Conservation (phyloP, 2,329 filamentous ascomycete species). For the Diaporthe vaccinii region DNA sequence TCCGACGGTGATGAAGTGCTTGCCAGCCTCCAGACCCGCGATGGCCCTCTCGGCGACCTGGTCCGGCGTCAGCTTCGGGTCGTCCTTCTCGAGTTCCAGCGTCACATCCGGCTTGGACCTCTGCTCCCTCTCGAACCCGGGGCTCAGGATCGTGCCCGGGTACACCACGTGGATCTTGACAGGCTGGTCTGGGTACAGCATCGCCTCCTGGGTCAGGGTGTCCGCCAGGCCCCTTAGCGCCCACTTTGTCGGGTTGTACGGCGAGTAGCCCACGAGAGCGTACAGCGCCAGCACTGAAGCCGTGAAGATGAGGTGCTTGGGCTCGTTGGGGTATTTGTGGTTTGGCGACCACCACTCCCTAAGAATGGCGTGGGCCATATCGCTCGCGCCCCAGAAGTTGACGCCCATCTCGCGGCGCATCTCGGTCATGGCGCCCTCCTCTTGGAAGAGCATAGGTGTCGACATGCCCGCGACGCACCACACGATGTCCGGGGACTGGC, state of each 20-base stretch:
- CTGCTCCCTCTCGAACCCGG: slow-evolving; percentile 83
- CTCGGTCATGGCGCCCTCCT: slow-evolving; percentile 78
- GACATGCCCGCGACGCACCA: slow-evolving; percentile 90
- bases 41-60: slow-evolving; percentile 81
- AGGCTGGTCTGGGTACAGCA: slow-evolving; percentile 80
- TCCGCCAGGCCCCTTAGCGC: slow-evolving; percentile 89
- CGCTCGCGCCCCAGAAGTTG: slow-evolving; percentile 89
- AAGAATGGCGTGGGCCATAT: slow-evolving; percentile 86
- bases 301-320: slow-evolving; percentile 90
- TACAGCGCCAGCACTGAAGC: slow-evolving; percentile 82
- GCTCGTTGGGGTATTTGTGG: slow-evolving; percentile 55
- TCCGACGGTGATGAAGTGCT: slow-evolving; percentile 84
- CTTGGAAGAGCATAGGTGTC: slow-evolving; percentile 81
- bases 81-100: slow-evolving; percentile 82
- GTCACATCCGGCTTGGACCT: slow-evolving; percentile 85
- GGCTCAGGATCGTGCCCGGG: slow-evolving; percentile 85
- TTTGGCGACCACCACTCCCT: slow-evolving; percentile 77
- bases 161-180: slow-evolving; percentile 86
- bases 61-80: slow-evolving; percentile 83
- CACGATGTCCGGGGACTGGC: slow-evolving; percentile 81
- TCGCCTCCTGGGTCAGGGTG: slow-evolving; percentile 84
- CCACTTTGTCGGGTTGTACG: slow-evolving; percentile 88
- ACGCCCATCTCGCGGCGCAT: slow-evolving; percentile 88
- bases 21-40: slow-evolving; percentile 80
- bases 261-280: slow-evolving; percentile 83